Evolutionary conservation across 805 yeast genomes (phyloP).

Genomic region (Myxozyma melibiosi): DNA sequence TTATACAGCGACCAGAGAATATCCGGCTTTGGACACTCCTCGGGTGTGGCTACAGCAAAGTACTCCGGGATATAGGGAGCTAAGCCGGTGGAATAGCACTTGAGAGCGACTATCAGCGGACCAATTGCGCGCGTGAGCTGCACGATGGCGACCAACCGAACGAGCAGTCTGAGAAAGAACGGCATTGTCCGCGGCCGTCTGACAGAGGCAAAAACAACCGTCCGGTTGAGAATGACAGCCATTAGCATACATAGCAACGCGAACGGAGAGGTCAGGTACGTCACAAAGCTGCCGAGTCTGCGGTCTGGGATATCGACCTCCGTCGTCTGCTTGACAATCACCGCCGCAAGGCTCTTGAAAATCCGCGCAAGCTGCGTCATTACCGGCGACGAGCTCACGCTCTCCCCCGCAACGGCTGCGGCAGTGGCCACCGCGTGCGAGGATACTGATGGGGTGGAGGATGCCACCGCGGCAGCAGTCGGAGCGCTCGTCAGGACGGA

Average conservation of each 20-base stretch:
- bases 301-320: constrained; percentile 33
- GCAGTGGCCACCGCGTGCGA: background rate
- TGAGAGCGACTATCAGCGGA: constrained; percentile 45
- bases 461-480: background rate
- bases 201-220: constrained; percentile 59
- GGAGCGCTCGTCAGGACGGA: background rate
- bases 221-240: constrained; percentile 60
- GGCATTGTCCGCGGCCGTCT: constrained; percentile 47
- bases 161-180: constrained; percentile 40
- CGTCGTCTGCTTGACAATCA: constrained; percentile 20
- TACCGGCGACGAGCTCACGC: constrained; percentile 4
- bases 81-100: constrained; percentile 36
- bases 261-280: constrained; percentile 39
- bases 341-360: constrained; percentile 16
- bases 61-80: constrained; percentile 28
- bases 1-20: constrained; percentile 62
- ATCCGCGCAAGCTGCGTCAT: constrained; percentile 19
- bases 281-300: constrained; percentile 27
- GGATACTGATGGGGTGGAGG: background rate
- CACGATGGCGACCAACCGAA: constrained; percentile 47
- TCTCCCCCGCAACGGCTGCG: background rate
- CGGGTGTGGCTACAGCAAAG: constrained; percentile 29
- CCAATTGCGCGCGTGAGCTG: constrained; percentile 42
- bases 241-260: constrained; percentile 54
- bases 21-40: constrained; percentile 50